Percentiles rank a stretch among this genome's conserved stretches.
These are phyloP conservation scores for Wickerhamiella kazuoi DNA, from an alignment of 805 yeast genomes.

Conservation along the genomic window DNA sequence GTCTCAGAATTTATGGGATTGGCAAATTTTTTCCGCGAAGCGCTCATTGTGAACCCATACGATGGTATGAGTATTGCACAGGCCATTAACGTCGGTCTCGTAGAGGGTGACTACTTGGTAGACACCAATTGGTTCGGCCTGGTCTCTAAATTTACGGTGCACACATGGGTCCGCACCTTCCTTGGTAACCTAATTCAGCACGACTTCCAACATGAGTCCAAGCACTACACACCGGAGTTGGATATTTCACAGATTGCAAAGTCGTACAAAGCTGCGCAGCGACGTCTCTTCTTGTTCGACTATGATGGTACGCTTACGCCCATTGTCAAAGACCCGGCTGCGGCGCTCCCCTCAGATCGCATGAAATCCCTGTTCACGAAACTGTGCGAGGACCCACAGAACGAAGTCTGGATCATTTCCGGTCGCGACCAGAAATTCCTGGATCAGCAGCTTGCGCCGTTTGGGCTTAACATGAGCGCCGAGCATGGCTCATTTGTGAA, in stretches of 20 bases:
- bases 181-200: conserved; percentile 27
- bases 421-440: conserved; percentile 88
- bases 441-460: conserved; percentile 72
- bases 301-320: conserved; percentile 97
- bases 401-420: conserved; percentile 85
- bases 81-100: conserved; percentile 52
- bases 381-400: conserved; percentile 56
- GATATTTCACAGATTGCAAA: conserved; percentile 49
- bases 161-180: conserved; percentile 59
- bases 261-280: conserved; percentile 40
- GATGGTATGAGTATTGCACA: conserved; percentile 86
- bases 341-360: conserved; percentile 81
- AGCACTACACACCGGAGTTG: conserved; percentile 61
- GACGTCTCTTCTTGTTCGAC: conserved; percentile 76
- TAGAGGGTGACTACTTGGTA: conserved; percentile 14
- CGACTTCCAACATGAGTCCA: conserved; percentile 24
- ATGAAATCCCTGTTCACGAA: conserved; percentile 40
- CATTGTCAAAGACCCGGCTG: conserved; percentile 92
- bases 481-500: conserved; percentile 96
- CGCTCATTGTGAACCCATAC: conserved; percentile 88
- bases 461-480: conserved; percentile 67
- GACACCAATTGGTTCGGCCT: conserved; percentile 38
- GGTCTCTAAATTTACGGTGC: conserved; percentile 56
- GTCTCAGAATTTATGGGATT: conserved; percentile 91
- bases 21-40: conserved; percentile 29